phyloP scores from a whole-genome alignment of 179 eudicot genomes.

The Dionaea muscipula region DNA sequence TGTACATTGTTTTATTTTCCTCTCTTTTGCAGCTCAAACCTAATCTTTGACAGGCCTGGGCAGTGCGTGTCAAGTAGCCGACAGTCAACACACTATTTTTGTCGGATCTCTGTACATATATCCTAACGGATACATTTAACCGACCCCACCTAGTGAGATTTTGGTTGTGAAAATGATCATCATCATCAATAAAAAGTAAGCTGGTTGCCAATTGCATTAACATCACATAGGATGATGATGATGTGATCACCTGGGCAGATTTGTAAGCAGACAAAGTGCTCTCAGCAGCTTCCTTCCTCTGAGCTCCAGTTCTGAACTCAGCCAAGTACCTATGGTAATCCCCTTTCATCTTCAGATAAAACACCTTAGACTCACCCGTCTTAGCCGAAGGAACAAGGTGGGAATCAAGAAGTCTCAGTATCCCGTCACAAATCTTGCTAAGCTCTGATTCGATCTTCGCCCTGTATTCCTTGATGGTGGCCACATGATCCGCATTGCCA shows the following conservation, averaged over 20 bases:
- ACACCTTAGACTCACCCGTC: slow-evolving; percentile 9
- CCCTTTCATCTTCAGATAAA: slow-evolving; percentile 13
- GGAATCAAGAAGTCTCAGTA: slow-evolving; percentile 10
- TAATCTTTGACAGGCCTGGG: too few species aligned
- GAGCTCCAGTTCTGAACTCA: slow-evolving; percentile 14
- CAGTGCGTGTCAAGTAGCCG: too few species aligned
- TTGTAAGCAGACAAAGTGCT: slow-evolving; percentile 13
- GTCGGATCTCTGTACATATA: too few species aligned
- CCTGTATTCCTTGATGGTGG: slow-evolving; percentile 11
- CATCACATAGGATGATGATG: not conserved
- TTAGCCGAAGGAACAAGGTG: slow-evolving; percentile 9
- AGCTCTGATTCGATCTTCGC: slow-evolving; percentile 12
- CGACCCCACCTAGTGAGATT: too few species aligned
- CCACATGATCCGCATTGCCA: slow-evolving; percentile 12
- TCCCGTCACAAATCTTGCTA: slow-evolving; percentile 15
- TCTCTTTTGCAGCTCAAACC: too few species aligned
- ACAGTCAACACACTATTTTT: too few species aligned
- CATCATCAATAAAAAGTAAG: not conserved
- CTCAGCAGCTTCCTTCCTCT: slow-evolving; percentile 17
- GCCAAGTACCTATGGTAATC: slow-evolving; percentile 14
- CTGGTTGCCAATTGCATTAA: not conserved
- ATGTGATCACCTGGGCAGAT: slow-evolving; percentile 13
- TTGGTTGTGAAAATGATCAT: not conserved
- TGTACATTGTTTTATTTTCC: too few species aligned
- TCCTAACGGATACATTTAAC: too few species aligned